These are phyloP conservation scores for Coemansia sp. DNA, from an alignment of 192 early-diverging fungal genomes.

Conservation along the genomic window DNA sequence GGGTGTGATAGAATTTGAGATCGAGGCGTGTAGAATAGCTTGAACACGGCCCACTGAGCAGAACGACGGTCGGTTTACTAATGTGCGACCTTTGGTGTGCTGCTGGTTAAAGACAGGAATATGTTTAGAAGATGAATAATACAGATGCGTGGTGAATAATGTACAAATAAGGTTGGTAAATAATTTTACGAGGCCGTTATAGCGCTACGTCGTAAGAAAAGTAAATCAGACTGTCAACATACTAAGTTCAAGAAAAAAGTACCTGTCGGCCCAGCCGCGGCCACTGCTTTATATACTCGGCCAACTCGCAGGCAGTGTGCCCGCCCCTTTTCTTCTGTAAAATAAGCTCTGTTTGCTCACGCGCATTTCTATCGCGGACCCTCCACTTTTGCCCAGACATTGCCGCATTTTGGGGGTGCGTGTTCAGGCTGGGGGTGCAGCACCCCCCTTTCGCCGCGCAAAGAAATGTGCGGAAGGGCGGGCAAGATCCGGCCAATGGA, in stretches of 20 bases:
- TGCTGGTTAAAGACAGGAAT: background rate
- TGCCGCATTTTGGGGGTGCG: constrained; percentile 7
- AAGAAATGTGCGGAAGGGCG: constrained; percentile 1
- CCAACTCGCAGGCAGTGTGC: background rate
- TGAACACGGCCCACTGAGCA: background rate
- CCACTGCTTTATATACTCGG: constrained; percentile 4
- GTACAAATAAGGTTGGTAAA: background rate
- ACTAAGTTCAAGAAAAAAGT: background rate
- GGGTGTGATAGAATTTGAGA: background rate
- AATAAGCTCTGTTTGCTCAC: constrained; percentile 18
- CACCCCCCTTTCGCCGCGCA: constrained; percentile 6
- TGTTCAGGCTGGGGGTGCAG: background rate
- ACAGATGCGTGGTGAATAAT: constrained; percentile 7
- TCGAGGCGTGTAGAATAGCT: background rate
- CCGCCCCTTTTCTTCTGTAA: constrained; percentile 2
- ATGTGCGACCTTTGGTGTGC: background rate
- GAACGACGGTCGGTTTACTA: background rate
- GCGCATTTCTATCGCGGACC: constrained; percentile 13
- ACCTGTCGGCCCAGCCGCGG: background rate
- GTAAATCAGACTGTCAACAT: background rate
- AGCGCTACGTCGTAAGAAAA: background rate
- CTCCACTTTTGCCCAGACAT: background rate
- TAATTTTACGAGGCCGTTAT: background rate
- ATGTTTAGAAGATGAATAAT: background rate
- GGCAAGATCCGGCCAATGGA: constrained; percentile 4